These are phyloP conservation scores for Mucor sp. DNA, from an alignment of 371 early-diverging fungal species.

Conservation along the genomic window DNA sequence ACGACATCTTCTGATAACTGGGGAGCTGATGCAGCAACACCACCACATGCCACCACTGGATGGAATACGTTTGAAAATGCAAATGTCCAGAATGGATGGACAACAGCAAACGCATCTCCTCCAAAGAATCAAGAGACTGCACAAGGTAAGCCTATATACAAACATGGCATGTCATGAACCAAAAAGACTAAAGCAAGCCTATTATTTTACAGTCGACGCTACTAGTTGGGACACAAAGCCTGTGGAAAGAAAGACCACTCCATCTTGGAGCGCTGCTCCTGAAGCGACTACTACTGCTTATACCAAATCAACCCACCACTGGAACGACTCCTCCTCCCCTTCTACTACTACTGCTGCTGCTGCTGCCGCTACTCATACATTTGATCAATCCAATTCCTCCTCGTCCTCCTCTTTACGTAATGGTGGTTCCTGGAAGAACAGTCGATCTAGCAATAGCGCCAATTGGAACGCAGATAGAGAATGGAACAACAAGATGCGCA, in stretches of 20 bases:
- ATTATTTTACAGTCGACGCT: neutral
- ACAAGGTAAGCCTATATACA: neutral
- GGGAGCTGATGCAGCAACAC: neutral
- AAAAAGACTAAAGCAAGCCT: neutral
- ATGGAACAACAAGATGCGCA: neutral
- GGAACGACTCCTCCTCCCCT: neutral
- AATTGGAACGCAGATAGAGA: constrained; percentile 5
- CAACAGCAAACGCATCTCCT: neutral
- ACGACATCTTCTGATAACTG: neutral
- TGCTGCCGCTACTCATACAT: neutral
- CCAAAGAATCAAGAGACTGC: neutral
- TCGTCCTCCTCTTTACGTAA: neutral
- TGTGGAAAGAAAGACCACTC: neutral
- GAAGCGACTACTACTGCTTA: neutral
- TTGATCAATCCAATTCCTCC: neutral
- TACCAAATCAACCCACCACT: neutral
- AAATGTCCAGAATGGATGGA: neutral
- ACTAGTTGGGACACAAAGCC: neutral
- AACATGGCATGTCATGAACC: neutral
- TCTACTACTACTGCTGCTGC: neutral
- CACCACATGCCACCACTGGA: neutral
- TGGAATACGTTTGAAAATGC: neutral
- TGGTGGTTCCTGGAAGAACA: neutral
- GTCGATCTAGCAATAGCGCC: constrained; percentile 6
- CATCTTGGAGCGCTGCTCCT: neutral